Evolutionary conservation across 371 early-diverging fungal genomes (phyloP), one percentile per base, ranked within the genome.

Genomic region (Syncephalastrum monosporum): DNA sequence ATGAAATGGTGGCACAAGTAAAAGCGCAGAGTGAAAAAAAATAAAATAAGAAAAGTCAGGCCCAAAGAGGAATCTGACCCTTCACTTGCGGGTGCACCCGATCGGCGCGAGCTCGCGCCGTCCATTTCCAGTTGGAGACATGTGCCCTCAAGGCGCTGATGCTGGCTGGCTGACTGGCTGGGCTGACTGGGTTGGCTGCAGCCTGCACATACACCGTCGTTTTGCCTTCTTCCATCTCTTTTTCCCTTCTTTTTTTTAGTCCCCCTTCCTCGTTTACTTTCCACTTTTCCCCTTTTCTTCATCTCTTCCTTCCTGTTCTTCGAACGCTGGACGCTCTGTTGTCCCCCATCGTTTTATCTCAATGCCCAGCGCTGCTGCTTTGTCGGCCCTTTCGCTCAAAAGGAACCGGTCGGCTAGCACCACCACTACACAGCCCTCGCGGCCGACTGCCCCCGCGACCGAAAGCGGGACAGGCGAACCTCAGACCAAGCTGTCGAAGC

Each of bases 301-400:
- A 16, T 47, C 42, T 64, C 27, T 57, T 53, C 42, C 24, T 46
- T 47, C 14, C 63, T 58, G 64, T 64, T 21, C 86, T 14, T 76
- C 33, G 84, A 87, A 64, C 84, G 84, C 63, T 24, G 47, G 56
- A 41, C 44, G 13, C 43, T 43, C 41, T 19, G 33, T 14, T 42
- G 21, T 53, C 56, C 10, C 43, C 41, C 41, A 23, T 33, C 15
- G 33, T 53, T 27, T 45, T 50, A 21, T 55, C 29, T 42, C 17
- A 50, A 46, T 58, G 29, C 16, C 19, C 10, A 7, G 65, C 65
- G 52, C 65, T 70, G 69, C 69, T 74, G 70, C 49, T 65, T 13
- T 68, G 66, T 63, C 70, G 63, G 56, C 68, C 65, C 47, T 56
- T 74, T n/a, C 69, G 69, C 33, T 69, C 69, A 47, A 70, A 70